Base-by-base conservation (phyloP, 106 monocot species). In the Apostasia shenzhenica region DNA sequence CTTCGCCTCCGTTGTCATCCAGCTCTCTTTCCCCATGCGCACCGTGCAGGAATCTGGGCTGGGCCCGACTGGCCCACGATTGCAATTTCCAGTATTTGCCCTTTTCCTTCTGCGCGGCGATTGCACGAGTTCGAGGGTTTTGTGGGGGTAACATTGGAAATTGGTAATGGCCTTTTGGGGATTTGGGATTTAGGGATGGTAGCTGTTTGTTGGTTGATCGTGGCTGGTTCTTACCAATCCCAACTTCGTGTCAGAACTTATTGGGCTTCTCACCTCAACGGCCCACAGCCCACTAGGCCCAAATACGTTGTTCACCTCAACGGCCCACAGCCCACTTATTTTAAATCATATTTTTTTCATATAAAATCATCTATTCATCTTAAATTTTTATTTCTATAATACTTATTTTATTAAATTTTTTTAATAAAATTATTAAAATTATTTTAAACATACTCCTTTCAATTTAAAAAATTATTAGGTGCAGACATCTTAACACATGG, bases 111-210 rank as follows among this genome's bases (percentile, higher is more conserved):
- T 26, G 26, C 26, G 26, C 26, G 26, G 26, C 26, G 26, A 26
- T 26, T 26, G 26, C 26, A 26, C 26, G 26, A 26, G 26, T 26
- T 26, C 26, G 26, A 26, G 26, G 26, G 26, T 26, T 26, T 26
- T 8, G 63, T 44, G 63, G 44, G 1, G 53, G 1, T 26, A 26
- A 26, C 26, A 26, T 1, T 56, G 53, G 72, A 39, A 61, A 56
- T 47, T 62, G 38, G 62, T 49, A 64, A 41, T 39, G 13, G 10
- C 45, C 48, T 67, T 50, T 67, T 67, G 40, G 68, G 61, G 73
- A 78, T 60, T 67, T 40, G 67, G 64, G 52, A 55, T 68, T 61
- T 26, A 26, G 26, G 73, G 73, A 59, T 70, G 63, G 78, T 64
- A 65, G 59, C 48, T 67, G 51, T 26, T 57, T 50, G 50, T 14